Evolutionary conservation across 176 grass and related monocot genomes (phyloP).

Genomic region (Triticum dicoccoides): DNA sequence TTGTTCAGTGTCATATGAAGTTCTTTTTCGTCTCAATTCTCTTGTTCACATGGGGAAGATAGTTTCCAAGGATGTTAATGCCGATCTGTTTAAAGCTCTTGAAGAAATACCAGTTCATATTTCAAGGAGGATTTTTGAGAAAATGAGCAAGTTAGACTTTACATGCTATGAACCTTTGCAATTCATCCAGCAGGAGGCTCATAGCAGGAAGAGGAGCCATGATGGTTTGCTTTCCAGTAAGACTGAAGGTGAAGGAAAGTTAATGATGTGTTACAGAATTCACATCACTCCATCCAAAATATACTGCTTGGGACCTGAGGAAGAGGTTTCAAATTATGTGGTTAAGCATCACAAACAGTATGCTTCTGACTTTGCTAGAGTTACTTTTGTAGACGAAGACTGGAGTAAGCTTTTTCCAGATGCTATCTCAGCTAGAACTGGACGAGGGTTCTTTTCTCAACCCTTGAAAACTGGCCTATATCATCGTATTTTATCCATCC

Average conservation of each 20-base stretch:
- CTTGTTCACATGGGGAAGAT: conserved; percentile 89
- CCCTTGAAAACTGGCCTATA: conserved; percentile 77
- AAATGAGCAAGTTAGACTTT: conserved; percentile 70
- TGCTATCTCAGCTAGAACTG: conserved; percentile 67
- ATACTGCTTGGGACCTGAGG: conserved; percentile 85
- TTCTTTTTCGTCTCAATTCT: conserved; percentile 86
- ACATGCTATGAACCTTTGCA: conserved; percentile 76
- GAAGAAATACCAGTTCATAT: conserved; percentile 47
- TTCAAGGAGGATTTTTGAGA: conserved; percentile 66
- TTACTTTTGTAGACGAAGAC: conserved; percentile 95
- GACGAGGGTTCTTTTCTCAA: conserved; percentile 56
- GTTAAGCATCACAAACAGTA: conserved; percentile 55
- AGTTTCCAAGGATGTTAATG: conserved; percentile 53
- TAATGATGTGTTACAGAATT: conserved; percentile 80
- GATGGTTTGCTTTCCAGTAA: conserved; percentile 33
- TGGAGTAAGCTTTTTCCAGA: conserved; percentile 80
- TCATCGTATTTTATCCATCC: conserved; percentile 71
- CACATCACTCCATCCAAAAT: conserved; percentile 88
- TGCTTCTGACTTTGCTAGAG: conserved; percentile 89
- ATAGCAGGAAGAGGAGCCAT: conserved; percentile 37
- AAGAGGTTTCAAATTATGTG: conserved; percentile 89
- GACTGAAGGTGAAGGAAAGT: conserved; percentile 35
- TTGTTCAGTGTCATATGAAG: conserved; percentile 68
- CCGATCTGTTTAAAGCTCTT: conserved; percentile 73
- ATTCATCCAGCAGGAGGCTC: conserved; percentile 59